A percentile compares a stretch with the other conserved stretches of the same genome.
Evolutionary conservation across 208 protist genomes (phyloP).

Genomic region (Crithidia expoeki): DNA sequence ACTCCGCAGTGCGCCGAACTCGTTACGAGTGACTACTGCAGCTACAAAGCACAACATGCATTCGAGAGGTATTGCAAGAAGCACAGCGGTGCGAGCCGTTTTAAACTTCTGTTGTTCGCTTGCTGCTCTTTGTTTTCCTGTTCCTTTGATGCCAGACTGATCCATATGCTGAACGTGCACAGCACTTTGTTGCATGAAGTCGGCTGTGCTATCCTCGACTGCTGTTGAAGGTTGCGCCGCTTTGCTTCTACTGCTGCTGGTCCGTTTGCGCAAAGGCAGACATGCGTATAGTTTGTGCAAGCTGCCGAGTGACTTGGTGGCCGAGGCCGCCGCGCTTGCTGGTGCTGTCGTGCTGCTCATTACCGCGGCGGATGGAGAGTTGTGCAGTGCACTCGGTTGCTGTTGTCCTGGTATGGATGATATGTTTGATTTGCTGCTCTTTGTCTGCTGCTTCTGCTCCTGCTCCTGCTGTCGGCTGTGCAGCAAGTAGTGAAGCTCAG

Average conservation of each 20-base stretch:
- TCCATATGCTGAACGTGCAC: conserved; percentile 7
- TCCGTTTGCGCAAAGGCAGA: conserved; percentile 12
- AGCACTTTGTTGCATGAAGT: conserved; percentile 1
- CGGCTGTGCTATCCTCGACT: neutral
- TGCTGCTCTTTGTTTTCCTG: neutral
- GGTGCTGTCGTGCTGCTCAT: neutral
- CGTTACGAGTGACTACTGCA: conserved; percentile 30
- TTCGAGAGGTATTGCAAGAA: conserved; percentile 26
- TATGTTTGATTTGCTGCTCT: neutral
- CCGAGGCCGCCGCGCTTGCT: neutral
- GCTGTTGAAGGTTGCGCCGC: neutral
- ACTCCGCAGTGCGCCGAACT: conserved; percentile 28
- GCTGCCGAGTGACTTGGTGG: neutral
- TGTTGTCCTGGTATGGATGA: neutral
- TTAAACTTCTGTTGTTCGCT: neutral
- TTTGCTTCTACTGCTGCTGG: neutral
- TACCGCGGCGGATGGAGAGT: neutral
- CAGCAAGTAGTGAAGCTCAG: neutral
- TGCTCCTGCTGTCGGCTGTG: no score
- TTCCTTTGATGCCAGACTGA: no score
- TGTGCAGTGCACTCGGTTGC: neutral
- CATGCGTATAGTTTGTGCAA: conserved; percentile 29
- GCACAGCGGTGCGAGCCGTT: neutral
- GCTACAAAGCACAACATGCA: conserved; percentile 31
- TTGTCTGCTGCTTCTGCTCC: no score